Percentiles rank a stretch among this genome's conserved stretches.
Evolutionary conservation across 2,329 filamentous ascomycete species (phyloP).

Genomic region (Penicillium sp.): DNA sequence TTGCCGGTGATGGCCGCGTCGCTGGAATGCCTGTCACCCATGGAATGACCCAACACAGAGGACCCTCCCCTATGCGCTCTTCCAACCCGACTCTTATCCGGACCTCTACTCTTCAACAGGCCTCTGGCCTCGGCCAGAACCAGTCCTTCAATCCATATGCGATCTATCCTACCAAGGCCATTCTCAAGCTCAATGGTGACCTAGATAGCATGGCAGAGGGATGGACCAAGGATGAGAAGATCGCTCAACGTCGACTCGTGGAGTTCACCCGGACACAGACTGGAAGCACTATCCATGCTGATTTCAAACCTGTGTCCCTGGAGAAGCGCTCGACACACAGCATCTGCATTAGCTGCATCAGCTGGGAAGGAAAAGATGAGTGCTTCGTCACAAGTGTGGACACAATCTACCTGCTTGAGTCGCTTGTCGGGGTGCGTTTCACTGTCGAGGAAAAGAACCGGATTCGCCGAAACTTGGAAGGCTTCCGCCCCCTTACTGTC

Average conservation of each 20-base stretch:
- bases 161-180: constrained; percentile 81
- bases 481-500: constrained; percentile 88
- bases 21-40: constrained; percentile 47
- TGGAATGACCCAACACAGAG: constrained; percentile 40
- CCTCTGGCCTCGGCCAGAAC: constrained; percentile 51
- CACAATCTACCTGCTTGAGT: constrained; percentile 92
- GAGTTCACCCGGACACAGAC: constrained; percentile 82
- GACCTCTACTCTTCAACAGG: constrained; percentile 68
- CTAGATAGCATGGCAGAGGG: constrained; percentile 79
- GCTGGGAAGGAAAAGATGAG: constrained; percentile 88
- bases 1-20: constrained; percentile 49
- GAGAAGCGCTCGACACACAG: constrained; percentile 81
- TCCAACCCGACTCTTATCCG: constrained; percentile 66
- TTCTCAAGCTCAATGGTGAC: constrained; percentile 83
- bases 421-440: constrained; percentile 83
- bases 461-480: constrained; percentile 92
- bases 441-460: constrained; percentile 98
- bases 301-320: constrained; percentile 76
- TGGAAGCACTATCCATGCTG: constrained; percentile 79
- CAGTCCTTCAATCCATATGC: constrained; percentile 75
- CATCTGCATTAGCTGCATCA: constrained; percentile 97
- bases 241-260: constrained; percentile 79
- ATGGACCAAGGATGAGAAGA: constrained; percentile 83
- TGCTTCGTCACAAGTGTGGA: constrained; percentile 97
- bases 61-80: constrained; percentile 50